phyloP scores from a whole-genome alignment of 176 grass and related monocot genomes.

The Alloteropsis semialata region DNA sequence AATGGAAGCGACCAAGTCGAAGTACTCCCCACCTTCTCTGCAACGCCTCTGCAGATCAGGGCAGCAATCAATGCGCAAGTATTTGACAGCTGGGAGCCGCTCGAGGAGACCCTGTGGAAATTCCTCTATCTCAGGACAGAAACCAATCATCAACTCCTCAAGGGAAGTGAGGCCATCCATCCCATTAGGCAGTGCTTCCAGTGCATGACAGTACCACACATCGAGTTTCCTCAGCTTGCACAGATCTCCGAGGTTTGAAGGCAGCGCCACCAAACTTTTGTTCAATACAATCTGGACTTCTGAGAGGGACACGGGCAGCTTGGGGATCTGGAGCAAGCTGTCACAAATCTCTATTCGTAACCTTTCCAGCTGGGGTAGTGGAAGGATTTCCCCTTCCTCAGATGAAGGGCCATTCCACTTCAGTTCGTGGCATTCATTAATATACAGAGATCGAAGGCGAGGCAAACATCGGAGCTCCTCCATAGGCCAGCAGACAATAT shows the following conservation, averaged over 20 bases:
- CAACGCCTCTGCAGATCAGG: background rate
- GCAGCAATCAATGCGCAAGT: background rate
- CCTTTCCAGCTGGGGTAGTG: background rate
- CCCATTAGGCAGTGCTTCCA: background rate
- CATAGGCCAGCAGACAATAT: background rate
- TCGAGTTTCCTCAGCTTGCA: background rate
- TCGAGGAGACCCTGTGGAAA: constrained; percentile 5
- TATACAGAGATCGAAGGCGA: background rate
- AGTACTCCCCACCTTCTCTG: constrained; percentile 15
- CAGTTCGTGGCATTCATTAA: accelerated
- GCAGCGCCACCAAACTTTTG: background rate
- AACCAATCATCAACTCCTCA: accelerated
- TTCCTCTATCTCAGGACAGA: background rate
- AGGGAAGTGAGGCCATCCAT: constrained; percentile 6
- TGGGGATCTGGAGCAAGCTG: background rate
- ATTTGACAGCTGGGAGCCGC: background rate
- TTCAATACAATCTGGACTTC: accelerated
- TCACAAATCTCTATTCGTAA: background rate
- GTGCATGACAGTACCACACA: accelerated
- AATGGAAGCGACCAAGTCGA: background rate
- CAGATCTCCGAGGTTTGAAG: constrained; percentile 14
- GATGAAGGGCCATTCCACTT: background rate
- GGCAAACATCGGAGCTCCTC: constrained; percentile 7
- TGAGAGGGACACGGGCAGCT: no score
- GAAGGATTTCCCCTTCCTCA: background rate